These are phyloP conservation scores for Calonectria leucothoes DNA, from an alignment of 2,329 filamentous ascomycete genomes.

Conservation along the genomic window DNA sequence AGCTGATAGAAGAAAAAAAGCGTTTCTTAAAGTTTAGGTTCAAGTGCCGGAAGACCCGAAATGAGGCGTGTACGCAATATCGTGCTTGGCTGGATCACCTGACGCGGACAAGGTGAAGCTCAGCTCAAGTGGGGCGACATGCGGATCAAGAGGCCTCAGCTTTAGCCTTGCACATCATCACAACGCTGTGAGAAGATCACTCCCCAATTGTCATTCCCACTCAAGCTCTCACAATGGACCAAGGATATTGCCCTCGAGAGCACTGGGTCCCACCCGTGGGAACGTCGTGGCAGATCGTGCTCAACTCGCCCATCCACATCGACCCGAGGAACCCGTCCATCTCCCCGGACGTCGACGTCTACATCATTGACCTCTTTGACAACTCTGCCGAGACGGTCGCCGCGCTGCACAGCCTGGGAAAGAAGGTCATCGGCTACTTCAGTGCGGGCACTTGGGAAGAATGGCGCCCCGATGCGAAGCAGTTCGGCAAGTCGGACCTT, in stretches of 20 bases:
- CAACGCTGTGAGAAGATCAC: not conserved
- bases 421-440: conserved; percentile 80
- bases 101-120: not conserved
- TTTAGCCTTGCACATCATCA: not conserved
- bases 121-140: not conserved
- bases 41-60: not conserved
- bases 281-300: conserved; percentile 15
- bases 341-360: conserved; percentile 60
- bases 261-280: conserved; percentile 9
- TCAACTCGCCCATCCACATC: not conserved
- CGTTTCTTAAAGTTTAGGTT: not conserved
- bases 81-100: not conserved
- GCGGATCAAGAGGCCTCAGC: not conserved
- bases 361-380: conserved; percentile 65
- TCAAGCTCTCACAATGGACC: not conserved
- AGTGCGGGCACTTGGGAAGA: conserved; percentile 76
- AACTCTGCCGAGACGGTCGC: conserved; percentile 55
- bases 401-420: conserved; percentile 65
- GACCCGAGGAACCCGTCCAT: conserved; percentile 2
- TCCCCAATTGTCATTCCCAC: not conserved
- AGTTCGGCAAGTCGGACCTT: conserved; percentile 67
- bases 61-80: not conserved
- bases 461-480: conserved; percentile 66
- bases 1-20: not conserved
- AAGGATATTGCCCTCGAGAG: not conserved